Percentiles rank a stretch among this genome's conserved stretches.
phyloP scores from a whole-genome alignment of 768 basidiomycete genomes.

The Crucibulum laeve region DNA sequence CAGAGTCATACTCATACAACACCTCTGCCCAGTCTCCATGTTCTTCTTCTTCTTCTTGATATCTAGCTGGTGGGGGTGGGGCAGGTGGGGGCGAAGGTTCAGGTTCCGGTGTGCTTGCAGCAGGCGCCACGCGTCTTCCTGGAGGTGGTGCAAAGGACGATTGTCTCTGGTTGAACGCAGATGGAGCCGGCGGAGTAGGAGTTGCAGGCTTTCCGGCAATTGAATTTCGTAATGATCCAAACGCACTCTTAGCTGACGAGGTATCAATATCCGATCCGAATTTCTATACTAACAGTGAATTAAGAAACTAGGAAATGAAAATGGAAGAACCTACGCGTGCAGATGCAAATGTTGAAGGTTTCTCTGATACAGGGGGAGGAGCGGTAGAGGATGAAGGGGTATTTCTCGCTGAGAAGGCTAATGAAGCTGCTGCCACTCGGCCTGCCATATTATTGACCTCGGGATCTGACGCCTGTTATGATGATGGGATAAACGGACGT shows the following conservation, averaged over 20 bases:
- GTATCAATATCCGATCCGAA: slow-evolving; percentile 53
- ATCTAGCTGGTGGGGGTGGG: slow-evolving; percentile 24
- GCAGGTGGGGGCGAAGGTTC: slow-evolving; percentile 22
- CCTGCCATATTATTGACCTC: slow-evolving; percentile 40
- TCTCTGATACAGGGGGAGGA: slow-evolving; percentile 23
- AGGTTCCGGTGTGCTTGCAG: slow-evolving; percentile 16
- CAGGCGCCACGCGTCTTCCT: slow-evolving; percentile 17
- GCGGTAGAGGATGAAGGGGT: slow-evolving; percentile 10
- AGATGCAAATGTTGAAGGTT: slow-evolving; percentile 19
- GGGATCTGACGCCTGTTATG: slow-evolving; percentile 31
- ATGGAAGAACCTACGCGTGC: slow-evolving; percentile 17
- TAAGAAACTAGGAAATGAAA: slow-evolving; percentile 1
- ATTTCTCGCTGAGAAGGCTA: slow-evolving; percentile 32
- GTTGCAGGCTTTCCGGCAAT: slow-evolving; percentile 33
- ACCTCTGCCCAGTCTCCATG: slow-evolving; percentile 75
- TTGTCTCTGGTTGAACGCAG: slow-evolving; percentile 40
- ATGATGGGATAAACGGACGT: neutral
- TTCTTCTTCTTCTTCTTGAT: slow-evolving; percentile 29
- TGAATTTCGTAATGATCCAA: slow-evolving; percentile 41
- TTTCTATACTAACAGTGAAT: slow-evolving; percentile 31
- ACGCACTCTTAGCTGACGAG: slow-evolving; percentile 41
- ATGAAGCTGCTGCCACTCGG: slow-evolving; percentile 54
- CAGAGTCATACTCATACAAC: slow-evolving; percentile 69
- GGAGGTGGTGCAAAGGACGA: slow-evolving; percentile 52
- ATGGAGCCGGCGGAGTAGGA: slow-evolving; percentile 27